Evolutionary conservation across 495 filamentous ascomycete species (phyloP), one percentile per base, ranked within the genome.

Genomic region (Acidomyces sp.): DNA sequence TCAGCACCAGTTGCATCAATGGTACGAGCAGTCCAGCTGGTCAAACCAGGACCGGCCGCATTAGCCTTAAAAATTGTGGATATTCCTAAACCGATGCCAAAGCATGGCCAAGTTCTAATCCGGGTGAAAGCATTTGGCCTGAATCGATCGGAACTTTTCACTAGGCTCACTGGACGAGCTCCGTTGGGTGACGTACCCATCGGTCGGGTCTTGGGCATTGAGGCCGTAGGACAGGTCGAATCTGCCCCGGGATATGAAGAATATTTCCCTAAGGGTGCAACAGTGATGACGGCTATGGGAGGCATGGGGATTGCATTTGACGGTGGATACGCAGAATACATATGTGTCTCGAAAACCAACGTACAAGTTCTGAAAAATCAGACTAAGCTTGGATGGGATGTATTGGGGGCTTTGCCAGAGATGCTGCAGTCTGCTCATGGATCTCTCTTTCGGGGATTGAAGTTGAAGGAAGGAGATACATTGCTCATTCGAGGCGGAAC

Each of bases 361-460:
- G 60, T 67, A 15, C 63, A 65, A 41, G 51, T 51, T 7, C 28
- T 71, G 7, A 12, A 18, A 15, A 43, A 42, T 5, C 19, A 25
- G 9, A 6, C 12, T 7, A 19, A 10, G 32, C 32, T 43, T 3
- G 40, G 20, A 9, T 70, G 70, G 62, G 60, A 58, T 37, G 51
- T 57, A 2, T 38, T 74, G 0, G 71, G 68, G 11, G 67, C 68
- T 1, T 46, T 72, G 30, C 70, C 69, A 3, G 70, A 72, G 53
- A 72, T 72, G 68, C 27, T 72, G 38, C 69, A 71, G 55, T 72
- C 70, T n/a, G 65, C 71, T 3, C 71, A 62, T 48, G 70, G 69
- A 2, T 51, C 56, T 6, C 32, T 74, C 15, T 56, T 62, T 9
- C 51, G 41, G 20, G 39, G 52, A 9, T 46, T 73, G 20, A 42